Evolutionary conservation across 2,329 filamentous ascomycete species (phyloP).

Genomic region (Sporothrix brunneoviolacea): DNA sequence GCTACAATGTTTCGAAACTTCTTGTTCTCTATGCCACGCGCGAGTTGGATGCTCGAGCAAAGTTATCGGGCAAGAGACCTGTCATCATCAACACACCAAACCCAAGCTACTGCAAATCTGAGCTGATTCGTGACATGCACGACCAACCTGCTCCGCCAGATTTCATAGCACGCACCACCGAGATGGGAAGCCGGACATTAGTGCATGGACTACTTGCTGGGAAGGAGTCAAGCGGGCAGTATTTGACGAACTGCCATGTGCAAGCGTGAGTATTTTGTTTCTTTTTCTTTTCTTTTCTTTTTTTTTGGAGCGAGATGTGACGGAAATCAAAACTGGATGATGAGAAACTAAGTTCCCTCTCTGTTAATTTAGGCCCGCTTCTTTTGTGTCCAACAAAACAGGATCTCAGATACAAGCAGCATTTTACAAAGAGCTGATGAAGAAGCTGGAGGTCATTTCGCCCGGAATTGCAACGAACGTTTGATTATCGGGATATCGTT

Average conservation of each 20-base stretch:
- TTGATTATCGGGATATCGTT: too few relatives aligned
- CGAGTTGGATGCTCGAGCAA: constrained; percentile 22
- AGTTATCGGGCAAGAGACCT: background rate
- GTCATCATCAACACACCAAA: constrained; percentile 34
- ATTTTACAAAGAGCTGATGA: background rate
- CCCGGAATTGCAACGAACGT: background rate
- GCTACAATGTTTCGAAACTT: constrained; percentile 28
- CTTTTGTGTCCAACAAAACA: background rate
- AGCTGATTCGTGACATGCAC: constrained; percentile 18
- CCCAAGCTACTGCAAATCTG: constrained; percentile 35
- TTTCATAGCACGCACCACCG: constrained; percentile 35
- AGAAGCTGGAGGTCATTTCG: background rate
- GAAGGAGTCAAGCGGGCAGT: constrained; percentile 28
- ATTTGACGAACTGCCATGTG: constrained; percentile 22
- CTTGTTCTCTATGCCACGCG: constrained; percentile 19
- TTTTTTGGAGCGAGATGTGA: too few relatives aligned
- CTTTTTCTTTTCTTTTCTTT: background rate
- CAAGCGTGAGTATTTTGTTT: background rate
- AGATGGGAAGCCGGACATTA: constrained; percentile 35
- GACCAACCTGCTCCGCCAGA: background rate
- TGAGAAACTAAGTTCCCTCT: too few relatives aligned
- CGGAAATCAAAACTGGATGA: too few relatives aligned
- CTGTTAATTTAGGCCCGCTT: background rate
- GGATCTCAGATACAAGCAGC: background rate
- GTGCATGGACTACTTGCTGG: constrained; percentile 26